Conservation (phyloP, 108 stramenopile genomes). For the Epipyxis sp. region DNA sequence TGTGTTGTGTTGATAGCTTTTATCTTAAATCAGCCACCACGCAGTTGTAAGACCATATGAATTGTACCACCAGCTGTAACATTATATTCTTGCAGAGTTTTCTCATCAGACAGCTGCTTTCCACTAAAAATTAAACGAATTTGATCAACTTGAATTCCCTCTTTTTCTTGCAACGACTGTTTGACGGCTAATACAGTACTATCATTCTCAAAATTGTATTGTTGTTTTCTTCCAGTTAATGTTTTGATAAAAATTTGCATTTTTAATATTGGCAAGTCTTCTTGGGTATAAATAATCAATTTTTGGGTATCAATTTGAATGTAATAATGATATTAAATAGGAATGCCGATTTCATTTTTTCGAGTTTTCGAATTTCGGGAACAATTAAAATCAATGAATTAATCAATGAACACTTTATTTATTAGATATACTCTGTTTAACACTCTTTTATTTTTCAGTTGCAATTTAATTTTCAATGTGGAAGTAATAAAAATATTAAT, state of each 20-base stretch:
- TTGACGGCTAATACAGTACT: conserved; percentile 71
- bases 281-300: no score
- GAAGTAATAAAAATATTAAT: no score
- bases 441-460: no score
- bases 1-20: no score
- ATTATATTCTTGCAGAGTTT: conserved; percentile 82
- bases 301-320: no score
- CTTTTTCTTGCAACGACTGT: conserved; percentile 95
- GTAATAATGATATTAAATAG: no score
- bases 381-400: no score
- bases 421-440: no score
- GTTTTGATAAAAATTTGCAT: conserved; percentile 30
- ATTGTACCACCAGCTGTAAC: conserved; percentile 94
- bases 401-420: no score
- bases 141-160: conserved; percentile 94
- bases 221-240: conserved; percentile 30
- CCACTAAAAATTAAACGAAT: conserved; percentile 96
- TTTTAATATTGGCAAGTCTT: background rate
- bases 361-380: no score
- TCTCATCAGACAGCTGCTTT: conserved; percentile 90
- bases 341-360: no score
- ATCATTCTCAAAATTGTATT: conserved; percentile 9
- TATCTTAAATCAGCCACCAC: conserved; percentile 66
- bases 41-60: conserved; percentile 98
- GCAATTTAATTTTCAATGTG: no score